A percentile compares a stretch with the other conserved stretches of the same genome.
Evolutionary conservation across 352 stramenopile species (phyloP).

Genomic region (Pythium vanterpoolii): DNA sequence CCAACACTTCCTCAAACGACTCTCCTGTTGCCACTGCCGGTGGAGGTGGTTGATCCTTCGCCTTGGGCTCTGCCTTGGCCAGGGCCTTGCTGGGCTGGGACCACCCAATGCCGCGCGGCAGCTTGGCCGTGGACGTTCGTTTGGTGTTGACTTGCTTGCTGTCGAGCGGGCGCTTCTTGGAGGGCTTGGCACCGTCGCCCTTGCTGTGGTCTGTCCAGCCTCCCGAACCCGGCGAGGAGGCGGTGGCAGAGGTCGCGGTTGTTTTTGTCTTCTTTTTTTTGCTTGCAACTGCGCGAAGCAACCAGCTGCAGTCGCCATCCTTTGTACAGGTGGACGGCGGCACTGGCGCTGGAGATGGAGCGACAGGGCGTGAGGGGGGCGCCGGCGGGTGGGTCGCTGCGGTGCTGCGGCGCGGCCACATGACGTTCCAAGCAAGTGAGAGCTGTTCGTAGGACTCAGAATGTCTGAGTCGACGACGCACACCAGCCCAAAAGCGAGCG

Average conservation of each 20-base stretch:
- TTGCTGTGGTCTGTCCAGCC: constrained; percentile 1
- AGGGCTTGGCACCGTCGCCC: background rate
- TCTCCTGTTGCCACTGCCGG: constrained; percentile 4
- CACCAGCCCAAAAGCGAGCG: background rate
- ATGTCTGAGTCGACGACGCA: background rate
- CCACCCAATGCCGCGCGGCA: constrained; percentile 21
- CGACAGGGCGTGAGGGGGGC: background rate
- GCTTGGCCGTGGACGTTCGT: background rate
- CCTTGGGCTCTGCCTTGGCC: background rate
- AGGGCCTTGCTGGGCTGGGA: constrained; percentile 12
- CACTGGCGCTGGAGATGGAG: background rate
- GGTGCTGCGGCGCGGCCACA: constrained; percentile 21
- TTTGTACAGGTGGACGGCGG: background rate
- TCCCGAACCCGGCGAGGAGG: background rate
- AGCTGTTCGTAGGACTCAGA: background rate
- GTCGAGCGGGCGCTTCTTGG: constrained; percentile 11
- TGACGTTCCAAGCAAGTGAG: background rate
- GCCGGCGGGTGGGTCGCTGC: background rate
- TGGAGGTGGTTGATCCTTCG: background rate
- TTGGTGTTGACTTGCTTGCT: background rate
- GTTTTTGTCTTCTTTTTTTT: constrained; percentile 17
- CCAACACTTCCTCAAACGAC: constrained; percentile 28
- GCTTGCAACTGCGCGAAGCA: constrained; percentile 20
- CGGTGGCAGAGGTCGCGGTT: background rate
- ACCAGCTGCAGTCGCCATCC: constrained; percentile 19